These are phyloP conservation scores for Gonapodya prolifera DNA, from an alignment of 192 early-diverging fungal genomes.

Conservation along the genomic window DNA sequence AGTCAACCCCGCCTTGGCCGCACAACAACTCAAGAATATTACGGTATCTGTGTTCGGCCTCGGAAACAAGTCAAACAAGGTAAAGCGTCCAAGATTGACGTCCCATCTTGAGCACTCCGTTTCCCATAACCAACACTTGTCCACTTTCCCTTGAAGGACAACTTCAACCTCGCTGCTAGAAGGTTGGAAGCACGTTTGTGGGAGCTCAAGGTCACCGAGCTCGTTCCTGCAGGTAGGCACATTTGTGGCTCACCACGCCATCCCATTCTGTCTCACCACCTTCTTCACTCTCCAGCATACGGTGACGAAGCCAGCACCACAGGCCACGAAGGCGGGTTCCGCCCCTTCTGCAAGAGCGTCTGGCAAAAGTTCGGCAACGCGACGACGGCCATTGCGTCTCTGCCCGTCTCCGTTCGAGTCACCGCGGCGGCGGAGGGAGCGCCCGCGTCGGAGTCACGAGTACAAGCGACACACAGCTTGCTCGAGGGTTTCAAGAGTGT, in stretches of 20 bases:
- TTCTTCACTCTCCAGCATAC: not conserved
- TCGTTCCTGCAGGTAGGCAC: not conserved
- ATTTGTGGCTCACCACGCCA: not conserved
- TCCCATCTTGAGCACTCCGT: not conserved
- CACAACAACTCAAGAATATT: not conserved
- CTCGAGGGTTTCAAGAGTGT: not conserved
- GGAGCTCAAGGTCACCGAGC: not conserved
- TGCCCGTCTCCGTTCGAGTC: not conserved
- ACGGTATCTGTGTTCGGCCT: not conserved
- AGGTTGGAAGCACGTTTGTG: not conserved
- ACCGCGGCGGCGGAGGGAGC: not conserved
- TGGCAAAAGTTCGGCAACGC: not conserved
- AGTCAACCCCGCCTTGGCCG: not conserved
- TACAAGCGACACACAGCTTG: too few relatives aligned
- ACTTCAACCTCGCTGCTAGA: constrained; percentile 1
- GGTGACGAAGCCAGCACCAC: not conserved
- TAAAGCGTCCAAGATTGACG: not conserved
- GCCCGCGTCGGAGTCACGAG: not conserved
- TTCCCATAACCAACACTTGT: not conserved
- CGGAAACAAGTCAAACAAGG: constrained; percentile 6
- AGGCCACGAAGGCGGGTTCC: not conserved
- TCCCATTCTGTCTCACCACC: not conserved
- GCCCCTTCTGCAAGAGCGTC: not conserved
- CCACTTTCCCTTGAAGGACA: not conserved
- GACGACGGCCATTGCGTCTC: not conserved